Conservation (phyloP, 140 eudicot genomes). For the Anethum foeniculum region DNA sequence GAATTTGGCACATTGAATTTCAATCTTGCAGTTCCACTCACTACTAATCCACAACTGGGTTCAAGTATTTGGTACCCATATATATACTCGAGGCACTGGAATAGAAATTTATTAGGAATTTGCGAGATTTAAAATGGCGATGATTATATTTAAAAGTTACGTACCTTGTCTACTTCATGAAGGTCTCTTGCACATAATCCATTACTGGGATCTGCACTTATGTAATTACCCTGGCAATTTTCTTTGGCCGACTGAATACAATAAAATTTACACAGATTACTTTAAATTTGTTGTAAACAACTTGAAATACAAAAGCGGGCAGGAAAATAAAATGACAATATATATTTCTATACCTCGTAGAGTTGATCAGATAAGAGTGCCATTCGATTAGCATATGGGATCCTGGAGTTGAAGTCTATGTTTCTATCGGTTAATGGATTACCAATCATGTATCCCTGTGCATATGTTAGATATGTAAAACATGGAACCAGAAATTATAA, state of each 20-base stretch:
- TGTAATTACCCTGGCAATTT: constrained; percentile 1
- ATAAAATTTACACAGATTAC: neutral
- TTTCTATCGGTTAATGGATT: constrained; percentile 37
- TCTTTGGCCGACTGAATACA: neutral
- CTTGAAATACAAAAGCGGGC: no score
- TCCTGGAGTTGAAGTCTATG: constrained; percentile 28
- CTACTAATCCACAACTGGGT: constrained; percentile 14
- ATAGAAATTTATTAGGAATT: no score
- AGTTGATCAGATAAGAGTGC: constrained; percentile 51
- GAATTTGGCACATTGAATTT: neutral
- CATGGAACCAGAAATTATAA: neutral
- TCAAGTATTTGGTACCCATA: constrained; percentile 2
- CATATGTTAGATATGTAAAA: neutral
- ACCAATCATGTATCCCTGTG: constrained; percentile 22
- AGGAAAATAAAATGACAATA: neutral
- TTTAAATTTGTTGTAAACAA: neutral
- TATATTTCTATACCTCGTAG: no score
- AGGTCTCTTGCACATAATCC: constrained; percentile 5
- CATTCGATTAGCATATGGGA: constrained; percentile 41
- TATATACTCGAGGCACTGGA: neutral
- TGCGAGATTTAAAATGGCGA: neutral
- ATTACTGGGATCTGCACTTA: neutral
- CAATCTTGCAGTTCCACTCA: neutral
- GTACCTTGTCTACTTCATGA: neutral
- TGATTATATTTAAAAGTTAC: neutral